Base-by-base conservation (phyloP, 2,329 filamentous ascomycete species). In the Ciborinia camelliae region DNA sequence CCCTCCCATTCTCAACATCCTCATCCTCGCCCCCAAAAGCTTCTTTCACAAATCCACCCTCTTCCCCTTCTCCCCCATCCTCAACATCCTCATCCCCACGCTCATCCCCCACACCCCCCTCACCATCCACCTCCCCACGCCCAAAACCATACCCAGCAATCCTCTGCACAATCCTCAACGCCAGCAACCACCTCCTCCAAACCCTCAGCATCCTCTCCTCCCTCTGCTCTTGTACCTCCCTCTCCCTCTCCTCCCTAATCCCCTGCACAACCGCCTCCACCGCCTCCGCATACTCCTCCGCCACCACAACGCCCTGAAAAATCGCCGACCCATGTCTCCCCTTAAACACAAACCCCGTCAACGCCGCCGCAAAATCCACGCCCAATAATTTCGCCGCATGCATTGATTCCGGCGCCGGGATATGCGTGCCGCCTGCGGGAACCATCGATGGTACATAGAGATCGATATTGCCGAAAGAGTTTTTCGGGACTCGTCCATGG, bases 381-480 rank as follows among this genome's bases (percentile, higher is more conserved):
- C 88, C 88, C 1, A 97, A 76, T 1, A 93, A 78, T 64, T 84
- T 86, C 0, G 92, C 92, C 1, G 94, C 94, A 59, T 84, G 84
- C 1, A 84, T 80, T 1, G 90, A 89, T 59, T 88, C 79, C 18
- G 80, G 76, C 67, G 84, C 80, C 2, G 83, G 82, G 12, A 98
- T 79, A 75, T 98, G 92, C 2, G 86, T 83, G 1, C 91, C 93
- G 0, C 95, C 94, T 48, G 79, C 77, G 0, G 95, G 95, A 0
- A 98, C 82, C 95, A 99, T 98, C 67, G 87, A 91, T 0, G 91
- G 88, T 14, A 97, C 92, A 75, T 94, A 98, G 47, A 96, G 84
- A 73, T 98, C 95, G 66, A 98, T 88, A 73, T 99, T 99, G 14
- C 92, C 92, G 76, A 92, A 99, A 23, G 89, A 88, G 74, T 99